Base-by-base conservation (phyloP, 495 filamentous ascomycete genomes). In the Cenococcum geophilum region DNA sequence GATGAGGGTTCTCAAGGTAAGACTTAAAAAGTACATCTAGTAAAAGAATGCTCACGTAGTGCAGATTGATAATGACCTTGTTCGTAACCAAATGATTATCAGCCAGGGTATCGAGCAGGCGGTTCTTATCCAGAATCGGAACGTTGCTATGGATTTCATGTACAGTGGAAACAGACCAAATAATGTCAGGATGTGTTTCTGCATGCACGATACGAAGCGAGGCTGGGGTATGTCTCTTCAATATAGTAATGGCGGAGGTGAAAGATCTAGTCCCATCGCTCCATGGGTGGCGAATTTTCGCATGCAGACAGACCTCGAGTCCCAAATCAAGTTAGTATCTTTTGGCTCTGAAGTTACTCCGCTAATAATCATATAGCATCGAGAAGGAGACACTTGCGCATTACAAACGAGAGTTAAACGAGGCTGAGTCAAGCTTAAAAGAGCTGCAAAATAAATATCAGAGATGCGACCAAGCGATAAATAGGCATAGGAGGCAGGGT, bases 21-120 rank as follows among this genome's bases (percentile, higher is more conserved):
- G 71, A 25, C 20, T 5, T 4, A 45, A 23, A 12, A 36, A 16
- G 1, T 23, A 16, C 34, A 11, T 49, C 16, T 25, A 9, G 32
- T 32, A 5, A 21, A 54, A 16, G n/a, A 21, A 32, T 61, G 21
- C 58, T 42, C 12, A 64, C 48, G 9, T 35, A 5, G 27, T 18
- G 34, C 52, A 91, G 76, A 85, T 98, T 64, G 87, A 93, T 63
- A 84, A 92, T 70, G 81, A 86, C 14, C 72, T 86, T 47, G 89
- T 95, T 22, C 84, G 83, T 36, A 85, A 87, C 60, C 86, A 91
- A 54, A 74, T 97, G 34, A 87, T 99, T 70, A 89, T 99, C 70
- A 85, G 83, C 56, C 79, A 92, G 66, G 73, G 76, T 8, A 88
- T 96, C 49, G 93, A 99, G 59, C 92, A 97, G 68, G 84, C 85